Conservation (phyloP, 495 filamentous ascomycete species). For the Parathielavia appendiculata region DNA sequence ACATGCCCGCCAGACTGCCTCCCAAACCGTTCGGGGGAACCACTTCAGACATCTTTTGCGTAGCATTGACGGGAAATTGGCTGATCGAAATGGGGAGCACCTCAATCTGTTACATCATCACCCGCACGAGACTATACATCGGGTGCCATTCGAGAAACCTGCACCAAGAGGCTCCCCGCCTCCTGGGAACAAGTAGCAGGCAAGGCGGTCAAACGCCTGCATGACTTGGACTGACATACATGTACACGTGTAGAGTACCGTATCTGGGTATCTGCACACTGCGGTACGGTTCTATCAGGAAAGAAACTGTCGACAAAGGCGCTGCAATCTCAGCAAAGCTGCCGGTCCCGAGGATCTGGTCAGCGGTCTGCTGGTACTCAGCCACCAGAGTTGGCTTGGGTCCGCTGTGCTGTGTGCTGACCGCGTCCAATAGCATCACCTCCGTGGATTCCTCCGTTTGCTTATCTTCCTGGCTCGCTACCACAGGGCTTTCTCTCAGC, state of each 20-base stretch:
- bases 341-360: slow-evolving; percentile 10
- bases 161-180: neutral
- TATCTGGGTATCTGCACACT: too few relatives aligned
- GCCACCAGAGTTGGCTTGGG: slow-evolving; percentile 4
- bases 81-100: neutral
- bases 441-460: neutral
- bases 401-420: too few relatives aligned
- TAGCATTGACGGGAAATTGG: slow-evolving; percentile 12
- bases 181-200: neutral
- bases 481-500: neutral
- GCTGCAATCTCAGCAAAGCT: slow-evolving; percentile 1
- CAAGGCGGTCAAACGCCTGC: neutral
- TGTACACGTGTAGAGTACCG: too few relatives aligned
- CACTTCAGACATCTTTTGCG: neutral
- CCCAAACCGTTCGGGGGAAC: neutral
- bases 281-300: too few relatives aligned
- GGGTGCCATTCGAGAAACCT: neutral
- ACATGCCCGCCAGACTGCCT: neutral
- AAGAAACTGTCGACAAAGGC: neutral
- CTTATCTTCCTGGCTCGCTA: neutral
- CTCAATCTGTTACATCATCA: neutral
- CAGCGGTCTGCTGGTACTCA: neutral
- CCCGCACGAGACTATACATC: neutral
- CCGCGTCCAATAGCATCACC: too few relatives aligned
- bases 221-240: neutral